Percentiles rank a stretch among this genome's conserved stretches.
Conservation (phyloP, 352 stramenopile species). For the Phytophthora cajani region DNA sequence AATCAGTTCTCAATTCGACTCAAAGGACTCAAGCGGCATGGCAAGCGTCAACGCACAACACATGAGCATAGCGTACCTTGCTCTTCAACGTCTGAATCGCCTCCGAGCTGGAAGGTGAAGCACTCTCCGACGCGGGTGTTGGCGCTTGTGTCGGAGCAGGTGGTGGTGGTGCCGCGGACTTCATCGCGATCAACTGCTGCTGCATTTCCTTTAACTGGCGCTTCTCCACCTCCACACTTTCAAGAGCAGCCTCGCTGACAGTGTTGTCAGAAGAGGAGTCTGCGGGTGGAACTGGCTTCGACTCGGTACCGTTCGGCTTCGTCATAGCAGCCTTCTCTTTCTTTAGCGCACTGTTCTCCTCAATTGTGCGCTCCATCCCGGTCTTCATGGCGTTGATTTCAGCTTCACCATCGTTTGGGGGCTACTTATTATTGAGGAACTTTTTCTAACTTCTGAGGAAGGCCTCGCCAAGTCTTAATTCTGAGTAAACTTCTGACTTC, state of each 20-base stretch:
- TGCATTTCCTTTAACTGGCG: conserved; percentile 74
- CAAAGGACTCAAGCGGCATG: too few species aligned
- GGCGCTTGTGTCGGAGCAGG: conserved; percentile 18
- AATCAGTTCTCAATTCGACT: too few species aligned
- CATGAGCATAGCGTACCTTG: conserved; percentile 44
- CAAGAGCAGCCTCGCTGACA: conserved; percentile 47
- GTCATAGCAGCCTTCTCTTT: conserved; percentile 17
- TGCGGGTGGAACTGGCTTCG: conserved; percentile 4
- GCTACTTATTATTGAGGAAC: too few species aligned
- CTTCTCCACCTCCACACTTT: conserved; percentile 66
- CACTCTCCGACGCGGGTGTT: neutral
- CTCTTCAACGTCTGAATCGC: conserved; percentile 58
- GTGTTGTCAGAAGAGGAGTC: conserved; percentile 13
- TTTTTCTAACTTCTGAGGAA: too few species aligned
- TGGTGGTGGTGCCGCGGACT: conserved; percentile 17
- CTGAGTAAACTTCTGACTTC: too few species aligned
- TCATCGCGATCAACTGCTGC: conserved; percentile 48
- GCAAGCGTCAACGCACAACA: neutral
- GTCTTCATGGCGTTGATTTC: conserved; percentile 79
- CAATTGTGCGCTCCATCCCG: conserved; percentile 72
- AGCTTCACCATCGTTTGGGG: conserved; percentile 42
- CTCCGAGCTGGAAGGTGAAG: conserved; percentile 30
- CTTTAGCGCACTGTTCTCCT: conserved; percentile 69
- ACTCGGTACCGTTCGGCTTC: conserved; percentile 14
- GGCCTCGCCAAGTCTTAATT: too few species aligned